These are phyloP conservation scores for Dryas drummondii DNA, from an alignment of 306 rosid genomes.

Conservation along the genomic window DNA sequence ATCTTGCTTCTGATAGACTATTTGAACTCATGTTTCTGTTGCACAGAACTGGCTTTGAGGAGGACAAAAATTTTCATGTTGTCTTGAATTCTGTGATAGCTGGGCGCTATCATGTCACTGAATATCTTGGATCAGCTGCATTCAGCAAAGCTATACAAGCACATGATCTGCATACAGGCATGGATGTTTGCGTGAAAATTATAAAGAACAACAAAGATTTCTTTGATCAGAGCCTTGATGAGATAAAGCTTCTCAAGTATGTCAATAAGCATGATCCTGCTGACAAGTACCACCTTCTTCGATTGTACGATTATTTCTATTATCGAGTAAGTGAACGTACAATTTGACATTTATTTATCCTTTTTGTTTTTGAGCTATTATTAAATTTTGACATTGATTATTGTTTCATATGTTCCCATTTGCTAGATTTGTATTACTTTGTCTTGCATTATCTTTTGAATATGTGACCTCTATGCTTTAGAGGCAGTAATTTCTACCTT, in stretches of 20 bases:
- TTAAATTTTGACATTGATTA: not conserved
- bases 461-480: not conserved
- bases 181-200: conserved; percentile 97
- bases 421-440: not conserved
- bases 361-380: conserved; percentile 11
- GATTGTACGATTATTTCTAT: conserved; percentile 94
- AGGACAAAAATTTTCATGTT: conserved; percentile 98
- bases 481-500: not conserved
- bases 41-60: conserved; percentile 97
- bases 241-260: conserved; percentile 97
- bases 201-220: conserved; percentile 99
- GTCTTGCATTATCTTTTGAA: not conserved
- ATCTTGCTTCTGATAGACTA: conserved; percentile 25
- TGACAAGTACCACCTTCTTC: conserved; percentile 92
- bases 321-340: conserved; percentile 70
- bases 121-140: conserved; percentile 98
- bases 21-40: conserved; percentile 43
- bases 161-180: conserved; percentile 93
- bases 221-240: conserved; percentile 99
- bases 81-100: conserved; percentile 92
- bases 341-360: conserved; percentile 13
- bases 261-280: conserved; percentile 96
- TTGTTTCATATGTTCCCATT: conserved; percentile 1
- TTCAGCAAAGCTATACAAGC: conserved; percentile 99
- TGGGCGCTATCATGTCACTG: conserved; percentile 98